Evolutionary conservation across 805 yeast species (phyloP), one percentile per base, ranked within the genome.

Genomic region (Candida rishiriensis): DNA sequence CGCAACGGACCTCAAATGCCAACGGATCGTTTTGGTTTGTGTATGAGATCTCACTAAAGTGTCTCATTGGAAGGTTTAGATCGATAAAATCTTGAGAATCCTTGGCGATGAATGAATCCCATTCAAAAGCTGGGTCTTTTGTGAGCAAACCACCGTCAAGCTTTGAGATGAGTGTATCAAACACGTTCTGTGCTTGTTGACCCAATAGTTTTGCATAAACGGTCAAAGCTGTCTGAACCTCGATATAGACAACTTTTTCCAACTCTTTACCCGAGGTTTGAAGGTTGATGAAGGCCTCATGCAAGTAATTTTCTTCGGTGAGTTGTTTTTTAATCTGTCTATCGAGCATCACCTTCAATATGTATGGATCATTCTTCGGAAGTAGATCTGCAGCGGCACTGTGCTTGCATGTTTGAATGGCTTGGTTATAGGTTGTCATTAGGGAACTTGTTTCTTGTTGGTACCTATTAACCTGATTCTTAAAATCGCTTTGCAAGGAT

Each of bases 191-290:
- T 34, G 89, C 83, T 62, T 85, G 88, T 55, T 79, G 81, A 29
- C 85, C 87, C 46, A 86, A 67, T 33, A 84, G 66, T 53, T 78
- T 79, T 21, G 91, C 85, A 64, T 83, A 88, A 40, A 75, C 76
- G 5, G 85, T 78, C 51, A 90, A 65, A 15, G 93, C 88, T 54
- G 80, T 82, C 69, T 93, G 97, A 44, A 93, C 72, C 62, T 90
- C 97, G 61, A 80, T 72, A 31, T 85, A 88, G 17, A 93, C 93
- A 48, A 88, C 91, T 55, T 85, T 81, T 61, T 85, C 99, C 50
- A 93, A 74, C 60, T 89, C 93, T 45, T 83, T 81, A 40, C 96
- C 97, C 1, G 96, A 84, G 32, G 79, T 78, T 68, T 91, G 96
- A 53, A 90, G 73, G 64, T 91, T 90, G 53, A 81, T 72, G 61